Evolutionary conservation across 176 grass and related monocot genomes (phyloP), one percentile per base, ranked within the genome.

Genomic region (Phoenix dactylifera): DNA sequence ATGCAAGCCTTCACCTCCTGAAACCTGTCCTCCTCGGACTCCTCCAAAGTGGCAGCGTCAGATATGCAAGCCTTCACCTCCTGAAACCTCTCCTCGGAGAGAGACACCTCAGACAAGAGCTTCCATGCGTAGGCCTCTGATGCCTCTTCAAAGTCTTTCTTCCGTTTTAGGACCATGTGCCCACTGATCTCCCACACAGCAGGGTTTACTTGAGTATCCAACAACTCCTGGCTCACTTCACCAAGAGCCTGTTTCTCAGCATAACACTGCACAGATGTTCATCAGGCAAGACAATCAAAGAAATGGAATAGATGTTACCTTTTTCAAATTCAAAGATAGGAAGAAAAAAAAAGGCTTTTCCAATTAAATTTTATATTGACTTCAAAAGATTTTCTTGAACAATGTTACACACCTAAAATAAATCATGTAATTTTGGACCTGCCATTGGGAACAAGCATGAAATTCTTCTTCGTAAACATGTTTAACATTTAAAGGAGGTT

Each of bases 171-270:
- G 16, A 67, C 64, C 51, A 67, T 55, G 49, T 55, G 65, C 3
- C 65, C 65, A 22, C 51, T 67, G 25, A 67, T 67, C 65, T 55
- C 65, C 64, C 51, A 67, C 7, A 22, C 65, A 20, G 51, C 65
- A 32, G 65, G 51, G 51, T 67, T 67, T 26, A 67, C 64, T 54
- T 35, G 64, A 54, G 64, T 54, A 18, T 67, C 51, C 15, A 67
- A 19, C 4, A 54, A 6, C 51, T 67, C 64, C 26, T 54, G 44
- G 12, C 50, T 32, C 10, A 67, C 64, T 19, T 35, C 24, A 22
- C 64, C 51, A 4, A 30, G 24, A 15, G 64, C 64, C 17, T 55
- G 64, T 67, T 55, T 67, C 51, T 55, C n/a, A 14, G 64, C 50
- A 35, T 30, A 67, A 3, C 64, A 67, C 65, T 67, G 65, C 7